A percentile compares a stretch with the other conserved stretches of the same genome.
phyloP scores from a whole-genome alignment of 23 red algal genomes.

The Cyanidium caldarium region DNA sequence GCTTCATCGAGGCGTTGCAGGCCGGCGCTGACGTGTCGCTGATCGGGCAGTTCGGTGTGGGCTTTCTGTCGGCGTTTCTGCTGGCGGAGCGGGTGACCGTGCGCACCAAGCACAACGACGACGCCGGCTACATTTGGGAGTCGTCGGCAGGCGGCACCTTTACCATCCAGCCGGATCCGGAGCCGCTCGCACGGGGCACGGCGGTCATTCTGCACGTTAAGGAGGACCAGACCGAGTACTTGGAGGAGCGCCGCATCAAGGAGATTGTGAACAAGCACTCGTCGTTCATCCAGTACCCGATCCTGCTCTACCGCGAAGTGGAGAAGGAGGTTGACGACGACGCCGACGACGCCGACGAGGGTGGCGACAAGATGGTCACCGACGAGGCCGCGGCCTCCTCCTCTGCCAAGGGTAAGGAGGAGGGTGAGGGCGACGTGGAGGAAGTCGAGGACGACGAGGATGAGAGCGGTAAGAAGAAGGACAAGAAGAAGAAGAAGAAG shows the following conservation, averaged over 20 bases:
- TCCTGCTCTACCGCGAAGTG: conserved; percentile 73
- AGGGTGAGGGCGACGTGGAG: conserved; percentile 24
- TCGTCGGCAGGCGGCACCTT: conserved; percentile 89
- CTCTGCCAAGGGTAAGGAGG: conserved; percentile 40
- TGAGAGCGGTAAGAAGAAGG: conserved; percentile 38
- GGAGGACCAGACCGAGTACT: conserved; percentile 90
- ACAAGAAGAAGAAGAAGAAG: conserved; percentile 95
- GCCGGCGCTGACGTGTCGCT: conserved; percentile 88
- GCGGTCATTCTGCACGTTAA: conserved; percentile 75
- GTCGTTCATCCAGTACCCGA: conserved; percentile 97
- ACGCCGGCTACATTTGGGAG: conserved; percentile 93
- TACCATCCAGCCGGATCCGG: conserved; percentile 60
- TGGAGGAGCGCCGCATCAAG: conserved; percentile 87
- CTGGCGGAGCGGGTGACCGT: conserved; percentile 85
- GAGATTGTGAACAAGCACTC: conserved; percentile 98
- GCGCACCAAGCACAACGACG: conserved; percentile 93
- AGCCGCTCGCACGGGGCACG: conserved; percentile 74
- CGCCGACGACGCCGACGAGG: conserved; percentile 37
- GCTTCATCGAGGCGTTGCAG: conserved; percentile 86
- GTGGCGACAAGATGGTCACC: conserved; percentile 17
- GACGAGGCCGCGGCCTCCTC: no score
- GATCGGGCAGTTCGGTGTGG: conserved; percentile 98
- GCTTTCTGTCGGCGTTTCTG: conserved; percentile 89
- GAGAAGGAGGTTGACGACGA: conserved; percentile 89
- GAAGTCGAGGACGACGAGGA: conserved; percentile 82